Base-by-base conservation (phyloP, 768 basidiomycete species). In the Macrolepiota dolichaula region DNA sequence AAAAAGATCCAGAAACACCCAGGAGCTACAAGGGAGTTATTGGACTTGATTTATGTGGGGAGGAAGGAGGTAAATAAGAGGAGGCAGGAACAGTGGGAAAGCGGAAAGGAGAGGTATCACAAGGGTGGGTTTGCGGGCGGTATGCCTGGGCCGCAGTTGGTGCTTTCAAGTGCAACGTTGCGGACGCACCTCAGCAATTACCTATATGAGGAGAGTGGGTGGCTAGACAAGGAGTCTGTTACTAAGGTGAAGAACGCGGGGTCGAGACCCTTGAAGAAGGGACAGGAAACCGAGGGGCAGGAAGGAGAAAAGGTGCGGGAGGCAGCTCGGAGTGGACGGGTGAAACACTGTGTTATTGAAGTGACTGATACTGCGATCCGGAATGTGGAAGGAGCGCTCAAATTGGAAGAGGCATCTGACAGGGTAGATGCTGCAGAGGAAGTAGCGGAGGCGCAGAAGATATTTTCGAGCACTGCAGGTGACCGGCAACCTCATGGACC, bases 151-250 rank as follows among this genome's bases (percentile, higher is more conserved):
- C 83, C 88, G 24, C 91, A 91, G 69, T 70, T 90, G 56, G 74
- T 92, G 46, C 71, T 90, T 68, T 81, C 85, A 52, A 91, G 88
- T 68, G 91, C 91, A 44, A 92, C 90, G 6, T 74, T 92, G 63
- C 78, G 83, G 46, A 77, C 74, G 53, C 81, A 80, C 62, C 74
- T 87, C 51, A 78, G 78, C 63, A 74, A 80, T 52, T 83, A 81
- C 63, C 72, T 90, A 37, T 81, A 81, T 61, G 74, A 74, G 52
- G 77, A 83, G 57, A 87, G 81, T 64, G 82, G 82, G 11, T 91
- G 87, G 87, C 68, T 89, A 65, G 75, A 76, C 65, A 73, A 70
- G 61, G 73, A 73, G 38, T 77, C 78, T 36, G 64, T 81, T 44
- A 67, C 76, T 47, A 80, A 78, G 63, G 72, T 81, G 40, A 52